Conservation (phyloP, 2,329 filamentous ascomycete genomes). For the Aphanoascus verrucosus region DNA sequence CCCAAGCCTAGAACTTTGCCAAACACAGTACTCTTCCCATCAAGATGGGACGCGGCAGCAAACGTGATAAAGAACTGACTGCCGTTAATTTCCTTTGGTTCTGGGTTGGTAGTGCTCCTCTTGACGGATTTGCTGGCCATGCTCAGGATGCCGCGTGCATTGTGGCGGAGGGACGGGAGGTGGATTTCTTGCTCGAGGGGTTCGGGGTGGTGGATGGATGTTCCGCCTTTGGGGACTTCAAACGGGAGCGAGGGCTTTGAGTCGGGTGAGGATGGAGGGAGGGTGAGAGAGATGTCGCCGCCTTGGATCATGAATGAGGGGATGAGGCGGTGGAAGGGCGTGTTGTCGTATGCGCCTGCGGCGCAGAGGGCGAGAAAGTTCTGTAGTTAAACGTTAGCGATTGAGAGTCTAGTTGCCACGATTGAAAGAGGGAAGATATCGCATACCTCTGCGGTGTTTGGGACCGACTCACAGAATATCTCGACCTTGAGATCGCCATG, state of each 20-base stretch:
- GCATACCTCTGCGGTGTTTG: constrained; percentile 72
- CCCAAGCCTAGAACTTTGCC: constrained; percentile 45
- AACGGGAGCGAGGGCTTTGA: constrained; percentile 33
- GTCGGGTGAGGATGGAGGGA: constrained; percentile 32
- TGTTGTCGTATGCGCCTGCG: constrained; percentile 48
- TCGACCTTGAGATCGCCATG: constrained; percentile 89
- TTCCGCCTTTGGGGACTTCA: constrained; percentile 45
- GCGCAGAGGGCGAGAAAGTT: constrained; percentile 59
- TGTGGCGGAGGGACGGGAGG: constrained; percentile 46
- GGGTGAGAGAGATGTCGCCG: constrained; percentile 41
- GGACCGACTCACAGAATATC: constrained; percentile 88
- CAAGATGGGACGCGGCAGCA: constrained; percentile 51
- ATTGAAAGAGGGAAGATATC: constrained; percentile 12
- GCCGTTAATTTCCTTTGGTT: constrained; percentile 38
- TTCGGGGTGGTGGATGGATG: constrained; percentile 43
- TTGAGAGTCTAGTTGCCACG: not conserved
- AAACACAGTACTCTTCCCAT: constrained; percentile 58
- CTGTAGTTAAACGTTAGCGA: constrained; percentile 22
- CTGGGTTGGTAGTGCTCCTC: constrained; percentile 33
- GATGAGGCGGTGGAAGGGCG: constrained; percentile 54
- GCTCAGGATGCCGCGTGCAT: constrained; percentile 46
- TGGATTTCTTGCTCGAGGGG: constrained; percentile 54
- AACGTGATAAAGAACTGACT: constrained; percentile 57
- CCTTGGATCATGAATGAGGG: constrained; percentile 55
- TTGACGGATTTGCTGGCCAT: constrained; percentile 47